Conservation (phyloP, 257 asterid species). For the Scutellaria baicalensis region DNA sequence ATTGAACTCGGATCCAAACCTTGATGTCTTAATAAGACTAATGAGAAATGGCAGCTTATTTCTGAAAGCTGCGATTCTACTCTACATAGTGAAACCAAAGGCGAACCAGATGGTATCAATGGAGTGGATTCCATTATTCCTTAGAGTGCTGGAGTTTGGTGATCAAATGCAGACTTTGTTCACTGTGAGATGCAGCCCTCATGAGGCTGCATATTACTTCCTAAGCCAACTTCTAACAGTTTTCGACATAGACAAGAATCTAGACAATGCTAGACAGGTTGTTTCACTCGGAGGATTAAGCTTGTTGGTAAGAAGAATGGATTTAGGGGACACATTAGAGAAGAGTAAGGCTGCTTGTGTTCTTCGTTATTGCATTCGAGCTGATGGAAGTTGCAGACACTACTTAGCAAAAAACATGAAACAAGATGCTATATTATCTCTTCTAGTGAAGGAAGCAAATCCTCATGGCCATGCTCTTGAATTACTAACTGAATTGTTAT, state of each 20-base stretch:
- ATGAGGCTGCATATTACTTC: constrained; percentile 66
- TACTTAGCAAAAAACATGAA: constrained; percentile 53
- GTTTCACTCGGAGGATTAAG: constrained; percentile 63
- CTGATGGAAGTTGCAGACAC: constrained; percentile 69
- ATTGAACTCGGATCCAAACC: constrained; percentile 59
- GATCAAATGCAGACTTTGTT: constrained; percentile 60
- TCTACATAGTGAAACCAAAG: constrained; percentile 57
- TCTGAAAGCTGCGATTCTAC: constrained; percentile 66
- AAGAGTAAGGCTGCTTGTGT: constrained; percentile 42
- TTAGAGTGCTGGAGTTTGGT: constrained; percentile 74
- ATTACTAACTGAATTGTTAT: constrained; percentile 50
- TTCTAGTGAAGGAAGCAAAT: constrained; percentile 29
- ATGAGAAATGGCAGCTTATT: constrained; percentile 60
- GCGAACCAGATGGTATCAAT: constrained; percentile 58
- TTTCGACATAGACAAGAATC: constrained; percentile 49
- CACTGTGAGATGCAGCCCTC: constrained; percentile 47
- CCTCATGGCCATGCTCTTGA: constrained; percentile 36
- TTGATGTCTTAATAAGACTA: constrained; percentile 40
- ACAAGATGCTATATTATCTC: constrained; percentile 34
- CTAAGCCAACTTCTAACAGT: constrained; percentile 55
- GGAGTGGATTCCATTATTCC: constrained; percentile 76
- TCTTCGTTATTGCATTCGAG: constrained; percentile 45
- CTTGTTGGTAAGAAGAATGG: constrained; percentile 55
- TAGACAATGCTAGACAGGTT: constrained; percentile 57
- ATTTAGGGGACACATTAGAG: constrained; percentile 46